These are phyloP conservation scores for Tephrocybe rancida DNA, from an alignment of 768 basidiomycete genomes.

Conservation along the genomic window DNA sequence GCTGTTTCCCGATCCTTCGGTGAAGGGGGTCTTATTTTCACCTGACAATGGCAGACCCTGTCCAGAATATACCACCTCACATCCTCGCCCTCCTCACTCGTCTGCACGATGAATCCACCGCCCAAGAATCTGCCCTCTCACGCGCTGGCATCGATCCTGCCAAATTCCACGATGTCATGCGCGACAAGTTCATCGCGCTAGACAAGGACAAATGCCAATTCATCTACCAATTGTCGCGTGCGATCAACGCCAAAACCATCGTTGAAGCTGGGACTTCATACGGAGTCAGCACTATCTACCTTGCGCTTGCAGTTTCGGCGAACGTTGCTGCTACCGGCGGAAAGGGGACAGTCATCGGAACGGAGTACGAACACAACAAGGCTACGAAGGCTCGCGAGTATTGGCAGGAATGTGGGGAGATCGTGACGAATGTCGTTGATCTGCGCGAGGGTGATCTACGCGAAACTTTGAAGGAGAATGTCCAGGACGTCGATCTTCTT, in stretches of 20 bases:
- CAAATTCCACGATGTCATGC: not conserved
- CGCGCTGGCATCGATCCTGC: not conserved
- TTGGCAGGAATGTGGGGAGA: not conserved
- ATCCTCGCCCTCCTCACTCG: not conserved
- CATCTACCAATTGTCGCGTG: not conserved
- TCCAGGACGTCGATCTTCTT: not conserved
- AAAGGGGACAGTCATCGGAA: not conserved
- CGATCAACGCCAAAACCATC: conserved; percentile 1
- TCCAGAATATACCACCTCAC: not conserved
- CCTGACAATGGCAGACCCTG: not conserved
- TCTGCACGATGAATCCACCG: not conserved
- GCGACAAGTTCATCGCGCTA: conserved; percentile 2
- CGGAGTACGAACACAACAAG: conserved; percentile 1
- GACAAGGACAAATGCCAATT: conserved; percentile 2
- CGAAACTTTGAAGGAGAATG: conserved; percentile 1
- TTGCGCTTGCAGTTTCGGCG: not conserved
- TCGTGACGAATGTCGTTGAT: not conserved
- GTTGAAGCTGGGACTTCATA: not conserved
- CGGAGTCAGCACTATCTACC: conserved; percentile 1
- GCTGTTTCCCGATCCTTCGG: too few species aligned
- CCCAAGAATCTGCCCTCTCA: not conserved
- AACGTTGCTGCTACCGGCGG: conserved; percentile 1
- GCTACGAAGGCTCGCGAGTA: not conserved
- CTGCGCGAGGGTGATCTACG: conserved; percentile 3
- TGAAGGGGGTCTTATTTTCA: too few species aligned